Percentiles rank a stretch among this genome's conserved stretches.
Evolutionary conservation across 164 flowering plant species (phyloP).

Genomic region (Magnolia sinica): DNA sequence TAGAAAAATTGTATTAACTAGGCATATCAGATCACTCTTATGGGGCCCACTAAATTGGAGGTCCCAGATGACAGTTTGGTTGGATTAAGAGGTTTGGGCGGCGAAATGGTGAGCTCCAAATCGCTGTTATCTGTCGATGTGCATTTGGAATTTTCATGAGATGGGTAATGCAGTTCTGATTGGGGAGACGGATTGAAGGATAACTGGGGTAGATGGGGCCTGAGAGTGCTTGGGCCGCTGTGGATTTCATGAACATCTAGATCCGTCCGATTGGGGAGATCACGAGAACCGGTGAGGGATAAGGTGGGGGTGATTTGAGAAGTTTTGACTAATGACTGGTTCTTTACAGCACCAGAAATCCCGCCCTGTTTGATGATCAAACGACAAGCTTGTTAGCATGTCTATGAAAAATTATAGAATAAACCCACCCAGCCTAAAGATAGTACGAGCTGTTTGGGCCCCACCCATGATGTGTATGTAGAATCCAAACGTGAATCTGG

Average conservation of each 20-base stretch:
- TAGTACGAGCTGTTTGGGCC: no score
- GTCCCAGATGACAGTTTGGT: conserved; percentile 2
- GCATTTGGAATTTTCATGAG: not conserved
- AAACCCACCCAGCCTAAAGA: not conserved
- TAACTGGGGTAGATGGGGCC: conserved; percentile 1
- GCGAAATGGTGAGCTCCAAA: conserved; percentile 12
- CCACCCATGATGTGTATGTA: no score
- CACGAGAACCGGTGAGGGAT: not conserved
- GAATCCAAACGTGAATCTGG: no score
- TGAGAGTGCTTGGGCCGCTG: not conserved
- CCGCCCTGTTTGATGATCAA: not conserved
- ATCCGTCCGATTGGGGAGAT: not conserved
- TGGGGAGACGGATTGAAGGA: not conserved
- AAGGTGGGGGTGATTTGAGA: not conserved
- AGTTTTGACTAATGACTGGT: not conserved
- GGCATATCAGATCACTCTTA: conserved; percentile 6
- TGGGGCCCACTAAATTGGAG: conserved; percentile 3
- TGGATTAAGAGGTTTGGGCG: not conserved
- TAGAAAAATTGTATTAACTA: not conserved
- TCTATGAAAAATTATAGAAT: not conserved
- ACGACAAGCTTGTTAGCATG: not conserved
- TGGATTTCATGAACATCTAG: not conserved
- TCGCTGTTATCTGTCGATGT: conserved; percentile 4
- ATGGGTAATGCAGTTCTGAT: not conserved
- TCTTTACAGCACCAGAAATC: not conserved